Evolutionary conservation across 1,284 basidiomycete species (phyloP).

Genomic region (Pyrrhoderma noxium): DNA sequence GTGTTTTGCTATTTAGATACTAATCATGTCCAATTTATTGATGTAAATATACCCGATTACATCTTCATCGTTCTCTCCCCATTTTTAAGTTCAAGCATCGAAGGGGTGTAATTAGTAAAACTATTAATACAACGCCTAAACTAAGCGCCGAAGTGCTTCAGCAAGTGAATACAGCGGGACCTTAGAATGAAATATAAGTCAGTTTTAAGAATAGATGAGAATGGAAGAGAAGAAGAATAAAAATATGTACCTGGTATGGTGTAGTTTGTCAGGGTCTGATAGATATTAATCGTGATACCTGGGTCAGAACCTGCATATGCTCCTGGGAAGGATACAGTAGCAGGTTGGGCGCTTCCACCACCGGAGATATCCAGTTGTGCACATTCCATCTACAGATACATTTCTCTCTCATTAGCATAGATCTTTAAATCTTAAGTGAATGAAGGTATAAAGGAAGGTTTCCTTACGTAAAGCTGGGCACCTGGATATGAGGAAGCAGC

Average conservation of each 20-base stretch:
- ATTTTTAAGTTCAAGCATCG: too few species aligned
- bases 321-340: slow-evolving; percentile 45
- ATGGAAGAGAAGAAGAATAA: background rate
- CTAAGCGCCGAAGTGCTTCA: too few species aligned
- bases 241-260: slow-evolving; percentile 7
- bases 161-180: background rate
- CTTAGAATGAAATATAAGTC: background rate
- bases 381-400: slow-evolving; percentile 38
- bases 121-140: too few species aligned
- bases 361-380: slow-evolving; percentile 45
- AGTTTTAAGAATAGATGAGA: too few species aligned
- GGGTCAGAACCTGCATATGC: slow-evolving; percentile 32
- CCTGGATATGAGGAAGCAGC: slow-evolving; percentile 17
- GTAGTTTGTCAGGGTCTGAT: slow-evolving; percentile 23
- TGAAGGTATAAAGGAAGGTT: background rate
- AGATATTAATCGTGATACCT: slow-evolving; percentile 39
- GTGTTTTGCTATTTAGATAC: too few species aligned
- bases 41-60: too few species aligned
- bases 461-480: slow-evolving; percentile 22
- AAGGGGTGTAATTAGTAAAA: too few species aligned
- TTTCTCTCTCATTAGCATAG: slow-evolving; percentile 1
- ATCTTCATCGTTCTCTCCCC: too few species aligned
- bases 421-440: background rate
- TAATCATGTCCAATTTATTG: too few species aligned
- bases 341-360: slow-evolving; percentile 37